Conservation (phyloP, 2,329 filamentous ascomycete species). For the Periconia sp. region DNA sequence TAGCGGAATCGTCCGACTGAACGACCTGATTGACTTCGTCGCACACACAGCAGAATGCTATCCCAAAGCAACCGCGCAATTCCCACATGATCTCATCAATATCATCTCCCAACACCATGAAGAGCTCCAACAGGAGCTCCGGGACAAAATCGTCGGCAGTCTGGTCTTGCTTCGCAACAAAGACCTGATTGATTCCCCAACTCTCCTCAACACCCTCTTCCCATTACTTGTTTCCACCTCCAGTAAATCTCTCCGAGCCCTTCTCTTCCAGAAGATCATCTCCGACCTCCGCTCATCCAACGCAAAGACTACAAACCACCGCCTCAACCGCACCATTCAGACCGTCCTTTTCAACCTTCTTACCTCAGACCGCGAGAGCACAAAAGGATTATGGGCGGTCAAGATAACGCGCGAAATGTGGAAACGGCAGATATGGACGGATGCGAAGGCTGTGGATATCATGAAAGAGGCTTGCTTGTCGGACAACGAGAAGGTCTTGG, state of each 20-base stretch:
- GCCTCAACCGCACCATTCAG: conserved; percentile 90
- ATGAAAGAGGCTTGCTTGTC: conserved; percentile 93
- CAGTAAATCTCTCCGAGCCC: conserved; percentile 83
- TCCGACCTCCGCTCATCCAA: conserved; percentile 90
- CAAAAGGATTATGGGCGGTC: conserved; percentile 92
- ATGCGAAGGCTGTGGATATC: conserved; percentile 92
- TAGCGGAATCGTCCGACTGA: conserved; percentile 81
- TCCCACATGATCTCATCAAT: conserved; percentile 79
- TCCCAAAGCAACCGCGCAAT: conserved; percentile 76
- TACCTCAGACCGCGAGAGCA: conserved; percentile 80
- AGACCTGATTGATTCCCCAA: conserved; percentile 83
- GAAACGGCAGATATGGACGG: conserved; percentile 96
- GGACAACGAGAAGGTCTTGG: conserved; percentile 90
- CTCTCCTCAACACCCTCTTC: conserved; percentile 87
- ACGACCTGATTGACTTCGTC: conserved; percentile 91
- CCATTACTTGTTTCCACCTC: conserved; percentile 90
- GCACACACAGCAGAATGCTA: conserved; percentile 95
- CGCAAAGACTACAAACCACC: conserved; percentile 86
- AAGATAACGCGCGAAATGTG: conserved; percentile 95
- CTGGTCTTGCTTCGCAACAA: conserved; percentile 88
- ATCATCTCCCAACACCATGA: conserved; percentile 85
- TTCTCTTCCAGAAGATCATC: conserved; percentile 90
- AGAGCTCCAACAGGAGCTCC: conserved; percentile 78
- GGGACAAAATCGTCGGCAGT: conserved; percentile 93
- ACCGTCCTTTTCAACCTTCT: conserved; percentile 92